Conservation (phyloP, 768 basidiomycete species). For the Glaciozyma antarctica region DNA sequence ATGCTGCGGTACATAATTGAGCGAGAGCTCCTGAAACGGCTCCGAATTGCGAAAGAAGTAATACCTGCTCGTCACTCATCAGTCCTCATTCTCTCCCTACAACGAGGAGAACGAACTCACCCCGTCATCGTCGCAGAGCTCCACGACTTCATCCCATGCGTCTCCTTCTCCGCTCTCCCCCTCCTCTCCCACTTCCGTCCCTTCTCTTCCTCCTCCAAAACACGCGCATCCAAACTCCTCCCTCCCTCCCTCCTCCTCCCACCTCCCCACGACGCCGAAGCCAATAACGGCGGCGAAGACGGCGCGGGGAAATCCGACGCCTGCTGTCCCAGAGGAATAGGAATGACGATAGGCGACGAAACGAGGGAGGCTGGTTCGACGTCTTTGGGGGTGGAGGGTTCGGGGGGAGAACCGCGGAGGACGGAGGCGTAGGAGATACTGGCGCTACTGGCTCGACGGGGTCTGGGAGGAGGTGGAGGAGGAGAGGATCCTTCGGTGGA, state of each 20-base stretch:
- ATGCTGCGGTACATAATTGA: background rate
- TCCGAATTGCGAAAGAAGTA: background rate
- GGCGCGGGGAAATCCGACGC: constrained; percentile 1
- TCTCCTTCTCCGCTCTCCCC: too few species aligned
- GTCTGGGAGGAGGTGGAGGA: background rate
- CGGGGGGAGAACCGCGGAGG: background rate
- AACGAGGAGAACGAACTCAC: background rate
- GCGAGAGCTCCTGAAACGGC: background rate
- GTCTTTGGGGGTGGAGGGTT: background rate
- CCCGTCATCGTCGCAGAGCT: background rate
- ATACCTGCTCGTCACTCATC: background rate
- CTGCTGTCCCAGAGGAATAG: background rate
- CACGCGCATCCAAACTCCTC: background rate
- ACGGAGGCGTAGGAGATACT: background rate
- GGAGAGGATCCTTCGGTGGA: background rate
- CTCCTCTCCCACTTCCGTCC: background rate
- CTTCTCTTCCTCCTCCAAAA: background rate
- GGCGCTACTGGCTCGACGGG: background rate
- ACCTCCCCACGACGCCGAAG: background rate
- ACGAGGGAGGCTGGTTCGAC: background rate
- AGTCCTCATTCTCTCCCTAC: background rate
- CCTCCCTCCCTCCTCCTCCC: background rate
- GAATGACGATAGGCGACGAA: background rate
- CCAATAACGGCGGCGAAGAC: background rate
- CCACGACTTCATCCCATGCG: background rate